Base-by-base conservation (phyloP, 371 early-diverging fungal species). In the Rhizomucor pusillus region DNA sequence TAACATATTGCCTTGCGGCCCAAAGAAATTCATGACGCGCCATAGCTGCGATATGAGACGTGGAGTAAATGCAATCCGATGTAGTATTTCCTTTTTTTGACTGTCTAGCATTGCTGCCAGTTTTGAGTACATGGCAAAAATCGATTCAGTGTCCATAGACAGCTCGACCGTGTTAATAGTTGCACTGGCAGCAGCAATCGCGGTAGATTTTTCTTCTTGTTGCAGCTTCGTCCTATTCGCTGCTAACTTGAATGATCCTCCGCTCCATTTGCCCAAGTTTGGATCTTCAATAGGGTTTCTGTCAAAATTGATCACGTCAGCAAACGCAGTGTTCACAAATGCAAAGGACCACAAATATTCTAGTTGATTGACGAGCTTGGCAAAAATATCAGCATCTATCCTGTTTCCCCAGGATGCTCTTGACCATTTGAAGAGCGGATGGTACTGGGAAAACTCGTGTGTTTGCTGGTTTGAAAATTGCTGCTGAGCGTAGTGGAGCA, bases 341-440 rank as follows among this genome's bases (percentile, higher is more conserved):
- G 69, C 48, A 0, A 81, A 70, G 29, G 76, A 77, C 85, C 89
- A 85, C 1, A 86, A 54, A 25, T 73, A 75, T 23, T 81, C 81
- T 3, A 88, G 47, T 45, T 81, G 82, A 5, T 12, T 34, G 18
- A 56, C 49, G 6, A 81, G 65, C n/a, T 56, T 47, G 29, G 68
- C 75, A 52, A 69, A 77, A 1, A 82, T 75, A 12, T 60, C 40
- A 2, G 66, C 57, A 18, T 75, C 62, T 11, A 82, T 61, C 5
- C 62, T 50, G 23, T 77, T 75, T 46, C 82, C 81, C 57, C 65
- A 67, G 4, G 36, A 35, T 0, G 65, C 58, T 13, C 51, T 47
- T 13, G 82, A 73, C 89, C 89, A 89, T 52, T 79, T 79, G 29
- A 89, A 86, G 3, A 89, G 35, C 12, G 87, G 83, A 54, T 89